Percentiles rank a stretch among this genome's conserved stretches.
Conservation (phyloP, 2,329 filamentous ascomycete genomes). For the Capronia americana region DNA sequence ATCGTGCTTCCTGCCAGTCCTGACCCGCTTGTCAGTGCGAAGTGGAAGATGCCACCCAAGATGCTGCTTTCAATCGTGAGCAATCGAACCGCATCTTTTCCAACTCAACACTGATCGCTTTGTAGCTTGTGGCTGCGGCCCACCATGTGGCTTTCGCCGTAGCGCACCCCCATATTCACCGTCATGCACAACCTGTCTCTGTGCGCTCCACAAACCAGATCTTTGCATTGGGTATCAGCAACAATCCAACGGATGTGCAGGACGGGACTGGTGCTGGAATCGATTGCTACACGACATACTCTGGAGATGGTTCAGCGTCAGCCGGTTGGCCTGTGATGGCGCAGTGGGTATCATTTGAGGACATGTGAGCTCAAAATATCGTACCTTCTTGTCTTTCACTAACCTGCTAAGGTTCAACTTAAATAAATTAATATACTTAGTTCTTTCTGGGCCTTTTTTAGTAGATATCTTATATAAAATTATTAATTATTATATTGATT, state of each 20-base stretch:
- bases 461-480: too few relatives aligned
- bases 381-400: too few relatives aligned
- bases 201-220: neutral
- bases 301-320: constrained; percentile 39
- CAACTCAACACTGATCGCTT: neutral
- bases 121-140: constrained; percentile 1
- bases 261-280: constrained; percentile 11
- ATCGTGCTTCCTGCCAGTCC: neutral
- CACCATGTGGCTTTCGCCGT: neutral
- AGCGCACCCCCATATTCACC: neutral
- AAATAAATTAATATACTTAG: too few relatives aligned
- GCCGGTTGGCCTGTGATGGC: constrained; percentile 43
- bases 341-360: constrained; percentile 43
- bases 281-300: constrained; percentile 44
- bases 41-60: neutral
- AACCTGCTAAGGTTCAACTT: constrained; percentile 8
- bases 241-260: constrained; percentile 2
- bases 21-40: neutral
- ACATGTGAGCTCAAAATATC: constrained; percentile 41
- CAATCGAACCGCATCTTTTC: neutral
- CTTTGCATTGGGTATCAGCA: constrained; percentile 6
- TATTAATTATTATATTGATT: too few relatives aligned
- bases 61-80: constrained; percentile 6
- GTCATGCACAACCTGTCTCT: too few relatives aligned
- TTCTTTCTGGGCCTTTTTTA: too few relatives aligned